phyloP scores from a whole-genome alignment of 1,139 yeast species.

The Arxiozyma heterogenica region DNA sequence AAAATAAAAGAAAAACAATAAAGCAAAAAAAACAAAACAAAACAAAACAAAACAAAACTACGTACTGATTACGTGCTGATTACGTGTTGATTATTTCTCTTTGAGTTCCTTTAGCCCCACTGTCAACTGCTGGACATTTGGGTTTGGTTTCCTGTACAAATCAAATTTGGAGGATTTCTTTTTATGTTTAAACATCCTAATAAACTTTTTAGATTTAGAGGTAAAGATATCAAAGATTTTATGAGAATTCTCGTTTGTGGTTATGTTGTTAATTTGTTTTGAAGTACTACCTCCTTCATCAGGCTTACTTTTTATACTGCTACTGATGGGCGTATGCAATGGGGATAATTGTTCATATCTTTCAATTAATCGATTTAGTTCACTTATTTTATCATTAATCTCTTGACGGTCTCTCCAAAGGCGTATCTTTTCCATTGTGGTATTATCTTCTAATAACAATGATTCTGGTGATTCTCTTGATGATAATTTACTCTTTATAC shows the following conservation, averaged over 20 bases:
- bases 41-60: too few species aligned
- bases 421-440: slow-evolving; percentile 2
- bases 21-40: too few species aligned
- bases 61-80: too few species aligned
- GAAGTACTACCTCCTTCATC: neutral
- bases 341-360: slow-evolving; percentile 7
- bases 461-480: neutral
- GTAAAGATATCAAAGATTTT: slow-evolving; percentile 1
- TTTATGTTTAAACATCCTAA: slow-evolving; percentile 5
- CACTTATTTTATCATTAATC: slow-evolving; percentile 9
- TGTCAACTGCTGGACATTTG: slow-evolving; percentile 7
- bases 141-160: slow-evolving; percentile 7
- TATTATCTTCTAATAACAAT: neutral
- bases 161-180: slow-evolving; percentile 4
- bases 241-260: neutral
- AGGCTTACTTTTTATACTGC: neutral
- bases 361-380: slow-evolving; percentile 7
- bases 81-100: neutral
- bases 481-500: neutral
- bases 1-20: too few species aligned
- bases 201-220: slow-evolving; percentile 2
- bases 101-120: neutral
- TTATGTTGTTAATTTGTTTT: neutral
- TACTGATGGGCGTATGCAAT: slow-evolving; percentile 4
- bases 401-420: slow-evolving; percentile 4